Percentiles rank a stretch among this genome's conserved stretches.
These are phyloP conservation scores for Poteriospumella lacustris DNA, from an alignment of 108 stramenopile genomes.

Conservation along the genomic window DNA sequence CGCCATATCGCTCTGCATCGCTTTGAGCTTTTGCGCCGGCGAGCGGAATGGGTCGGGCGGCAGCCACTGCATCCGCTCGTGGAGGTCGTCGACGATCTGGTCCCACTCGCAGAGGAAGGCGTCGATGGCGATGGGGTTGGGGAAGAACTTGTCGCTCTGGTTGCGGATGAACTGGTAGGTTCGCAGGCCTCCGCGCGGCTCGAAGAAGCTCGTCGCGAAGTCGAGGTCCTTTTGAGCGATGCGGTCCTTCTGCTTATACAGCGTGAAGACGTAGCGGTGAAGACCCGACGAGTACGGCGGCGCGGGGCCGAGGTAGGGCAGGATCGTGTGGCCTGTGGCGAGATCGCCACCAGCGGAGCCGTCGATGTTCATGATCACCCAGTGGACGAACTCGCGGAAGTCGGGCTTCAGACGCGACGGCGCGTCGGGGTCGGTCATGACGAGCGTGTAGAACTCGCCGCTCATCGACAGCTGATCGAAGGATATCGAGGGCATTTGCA, in stretches of 20 bases:
- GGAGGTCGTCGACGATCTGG: too few species aligned
- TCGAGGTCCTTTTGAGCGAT: too few species aligned
- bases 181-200: too few species aligned
- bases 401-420: background rate
- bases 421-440: background rate
- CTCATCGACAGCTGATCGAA: background rate
- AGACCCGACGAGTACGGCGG: background rate
- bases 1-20: too few species aligned
- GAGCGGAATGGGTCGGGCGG: too few species aligned
- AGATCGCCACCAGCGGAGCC: background rate
- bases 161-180: too few species aligned
- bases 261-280: background rate
- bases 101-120: too few species aligned
- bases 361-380: background rate
- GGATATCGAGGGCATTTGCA: background rate
- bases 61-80: too few species aligned
- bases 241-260: background rate
- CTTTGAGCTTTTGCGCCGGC: too few species aligned
- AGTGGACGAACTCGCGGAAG: background rate
- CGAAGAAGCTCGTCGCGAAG: too few species aligned
- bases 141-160: too few species aligned
- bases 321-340: background rate
- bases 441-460: background rate
- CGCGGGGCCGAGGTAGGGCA: background rate
- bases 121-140: too few species aligned